Conservation (phyloP, 2,329 filamentous ascomycete genomes). For the Lachnellula hyalina region DNA sequence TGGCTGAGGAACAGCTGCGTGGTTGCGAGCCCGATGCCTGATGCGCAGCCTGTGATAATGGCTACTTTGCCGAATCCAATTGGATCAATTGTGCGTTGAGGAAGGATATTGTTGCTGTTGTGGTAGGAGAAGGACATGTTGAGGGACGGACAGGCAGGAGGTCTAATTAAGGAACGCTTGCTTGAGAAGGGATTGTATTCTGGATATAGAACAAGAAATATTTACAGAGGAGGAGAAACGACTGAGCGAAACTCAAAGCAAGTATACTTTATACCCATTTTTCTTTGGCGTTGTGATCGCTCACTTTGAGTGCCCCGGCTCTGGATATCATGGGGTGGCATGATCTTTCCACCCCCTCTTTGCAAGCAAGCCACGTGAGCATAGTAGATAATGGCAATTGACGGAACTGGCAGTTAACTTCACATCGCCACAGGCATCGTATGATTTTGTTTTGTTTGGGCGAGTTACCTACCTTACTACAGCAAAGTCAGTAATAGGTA, state of each 20-base stretch:
- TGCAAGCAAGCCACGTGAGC: neutral
- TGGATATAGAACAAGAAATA: too few relatives aligned
- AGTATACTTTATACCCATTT: too few relatives aligned
- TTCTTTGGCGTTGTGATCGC: too few relatives aligned
- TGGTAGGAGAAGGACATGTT: neutral
- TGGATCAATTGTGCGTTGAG: neutral
- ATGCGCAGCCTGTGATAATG: constrained; percentile 30
- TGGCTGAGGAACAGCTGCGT: constrained; percentile 30
- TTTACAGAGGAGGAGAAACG: too few relatives aligned
- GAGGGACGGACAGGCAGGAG: neutral
- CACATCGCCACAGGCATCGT: too few relatives aligned
- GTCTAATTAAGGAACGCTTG: neutral
- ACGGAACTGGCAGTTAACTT: neutral
- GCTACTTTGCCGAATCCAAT: constrained; percentile 20
- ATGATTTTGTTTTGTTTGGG: too few relatives aligned
- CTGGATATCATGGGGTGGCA: neutral
- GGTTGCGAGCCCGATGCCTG: constrained; percentile 33
- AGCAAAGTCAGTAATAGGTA: too few relatives aligned
- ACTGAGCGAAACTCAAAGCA: too few relatives aligned
- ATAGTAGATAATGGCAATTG: neutral
- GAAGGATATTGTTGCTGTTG: neutral
- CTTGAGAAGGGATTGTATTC: neutral
- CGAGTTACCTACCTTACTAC: too few relatives aligned
- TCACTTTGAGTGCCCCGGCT: too few relatives aligned
- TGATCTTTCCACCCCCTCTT: neutral